Conservation (phyloP, 768 basidiomycete species). For the Trichaptum fuscoviolaceum region DNA sequence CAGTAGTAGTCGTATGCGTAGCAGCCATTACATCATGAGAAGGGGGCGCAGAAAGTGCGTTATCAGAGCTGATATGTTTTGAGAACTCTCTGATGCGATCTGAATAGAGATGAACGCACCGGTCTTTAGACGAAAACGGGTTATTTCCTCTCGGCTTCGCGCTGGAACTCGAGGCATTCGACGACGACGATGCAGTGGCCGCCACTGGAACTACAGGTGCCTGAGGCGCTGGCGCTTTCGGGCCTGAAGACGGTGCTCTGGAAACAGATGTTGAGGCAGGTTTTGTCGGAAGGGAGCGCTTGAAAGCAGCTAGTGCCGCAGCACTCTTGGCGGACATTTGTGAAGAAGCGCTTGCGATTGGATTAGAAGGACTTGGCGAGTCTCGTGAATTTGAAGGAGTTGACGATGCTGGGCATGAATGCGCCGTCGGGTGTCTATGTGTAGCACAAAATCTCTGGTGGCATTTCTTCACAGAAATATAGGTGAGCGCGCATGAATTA, state of each 20-base stretch:
- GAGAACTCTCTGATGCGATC: slow-evolving; percentile 46
- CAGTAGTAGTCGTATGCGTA: slow-evolving; percentile 13
- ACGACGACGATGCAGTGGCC: slow-evolving; percentile 10
- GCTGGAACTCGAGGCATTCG: slow-evolving; percentile 6
- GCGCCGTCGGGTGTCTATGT: slow-evolving; percentile 76
- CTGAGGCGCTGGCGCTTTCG: not conserved
- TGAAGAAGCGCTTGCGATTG: slow-evolving; percentile 6
- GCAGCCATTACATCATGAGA: slow-evolving; percentile 21
- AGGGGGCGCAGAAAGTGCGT: slow-evolving; percentile 18
- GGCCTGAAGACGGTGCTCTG: slow-evolving; percentile 24
- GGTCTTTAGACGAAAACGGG: slow-evolving; percentile 47
- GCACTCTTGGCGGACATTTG: slow-evolving; percentile 19
- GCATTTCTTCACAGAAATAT: slow-evolving; percentile 55
- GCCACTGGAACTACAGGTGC: slow-evolving; percentile 3
- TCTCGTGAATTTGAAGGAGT: slow-evolving; percentile 17
- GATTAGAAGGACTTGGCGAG: slow-evolving; percentile 5
- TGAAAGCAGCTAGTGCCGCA: slow-evolving; percentile 35
- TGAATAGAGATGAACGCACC: slow-evolving; percentile 45
- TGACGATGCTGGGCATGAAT: slow-evolving; percentile 41
- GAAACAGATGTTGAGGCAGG: slow-evolving; percentile 35
- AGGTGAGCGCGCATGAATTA: slow-evolving; percentile 3
- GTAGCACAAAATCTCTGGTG: slow-evolving; percentile 65
- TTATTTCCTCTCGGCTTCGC: slow-evolving; percentile 16
- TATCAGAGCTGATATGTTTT: slow-evolving; percentile 50
- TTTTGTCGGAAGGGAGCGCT: slow-evolving; percentile 33